Base-by-base conservation (phyloP, 768 basidiomycete genomes). In the Cystobasidium tubakii region DNA sequence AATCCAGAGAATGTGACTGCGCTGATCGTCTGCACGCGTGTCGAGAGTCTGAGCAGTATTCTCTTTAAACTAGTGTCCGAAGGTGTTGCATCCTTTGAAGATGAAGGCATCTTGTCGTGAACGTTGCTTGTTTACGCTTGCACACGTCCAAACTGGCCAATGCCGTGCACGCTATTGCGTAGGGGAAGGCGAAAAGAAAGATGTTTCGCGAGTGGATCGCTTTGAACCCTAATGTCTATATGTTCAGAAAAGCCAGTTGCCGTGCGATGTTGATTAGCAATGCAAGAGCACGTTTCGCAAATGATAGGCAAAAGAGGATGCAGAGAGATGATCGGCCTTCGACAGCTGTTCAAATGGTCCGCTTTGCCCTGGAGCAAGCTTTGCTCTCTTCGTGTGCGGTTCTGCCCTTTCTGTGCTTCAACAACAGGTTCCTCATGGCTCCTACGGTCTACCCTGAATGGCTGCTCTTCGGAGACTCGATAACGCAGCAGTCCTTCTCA, bases 1-100 rank as follows among this genome's bases (percentile, higher is more conserved):
- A 99, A 84, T 1, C 94, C 93, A 81, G 96, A 95, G 77, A 98
- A 95, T 0, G 93, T 93, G 19, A 94, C 79, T 80, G 76, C 67
- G 12, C 60, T 65, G 46, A 73, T 31, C 23, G 62, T 54, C 50
- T 76, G 76, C 1, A 71, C 42, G 53, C 46, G 6, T 31, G 74
- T 74, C 6, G 31, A 36, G 3, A 67, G 50, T 17, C 31, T 54
- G 42, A 67, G 66, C 7, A 53, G 60, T 27, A 21, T n/a, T 66
- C 42, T 53, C 33, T 53, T 31, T 31, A 29, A 62, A 13, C 57
- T 15, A 15, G 57, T 6, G 3, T 62, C 12, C 17, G 2, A 3
- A 13, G 57, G 57, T 3, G 57, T 23, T 3, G 6, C 21, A 13
- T 7, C 31, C 3, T 15, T 17, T 6, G 63, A 3, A 7, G 62